Evolutionary conservation across 345 rosid genomes (phyloP), one percentile per base, ranked within the genome.

Genomic region (Gossypium turneri): DNA sequence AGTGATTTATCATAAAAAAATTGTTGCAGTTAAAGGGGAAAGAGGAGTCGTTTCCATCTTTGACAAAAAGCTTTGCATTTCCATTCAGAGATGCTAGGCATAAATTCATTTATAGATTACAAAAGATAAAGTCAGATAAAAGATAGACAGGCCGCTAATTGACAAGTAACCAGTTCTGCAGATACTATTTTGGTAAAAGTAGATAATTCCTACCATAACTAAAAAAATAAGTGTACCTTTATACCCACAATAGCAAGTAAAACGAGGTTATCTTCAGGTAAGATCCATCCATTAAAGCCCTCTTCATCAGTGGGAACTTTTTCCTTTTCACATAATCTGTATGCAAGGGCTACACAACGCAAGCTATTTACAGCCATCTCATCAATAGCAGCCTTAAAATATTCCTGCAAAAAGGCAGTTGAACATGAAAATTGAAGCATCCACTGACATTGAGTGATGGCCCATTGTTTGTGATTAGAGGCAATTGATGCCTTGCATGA

Each of bases 281-380:
- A 85, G 72, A 63, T 83, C 99, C 99, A 96, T 67, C 82, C 81
- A 68, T 77, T 84, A 69, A 88, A 79, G 57, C 75, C 79, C 83
- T 89, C 94, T 60, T 83, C 88, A 79, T 85, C 87, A 51, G 84
- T 74, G 17, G 92, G 99, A 78, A 93, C 90, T 70, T 87, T 79
- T 75, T 86, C 91, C 25, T 41, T 67, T 61, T 89, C 97, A 67
- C 72, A 84, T 50, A 80, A 78, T 82, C 97, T 87, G 73, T 90
- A 92, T 12, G 99, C 99, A 80, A 96, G 88, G 60, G 97, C 99
- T 80, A 96, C 90, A 85, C 99, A 96, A 0, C 99, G 90, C 90
- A 96, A 81, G 83, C 98, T 93, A 64, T 84, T 84, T 73, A 88
- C 84, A 45, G 99, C 99, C 99, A 93, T 93, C 75, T 87, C 87